Evolutionary conservation across 805 yeast genomes (phyloP), one percentile per base, ranked within the genome.

Genomic region (Pichia sporocuriosa): DNA sequence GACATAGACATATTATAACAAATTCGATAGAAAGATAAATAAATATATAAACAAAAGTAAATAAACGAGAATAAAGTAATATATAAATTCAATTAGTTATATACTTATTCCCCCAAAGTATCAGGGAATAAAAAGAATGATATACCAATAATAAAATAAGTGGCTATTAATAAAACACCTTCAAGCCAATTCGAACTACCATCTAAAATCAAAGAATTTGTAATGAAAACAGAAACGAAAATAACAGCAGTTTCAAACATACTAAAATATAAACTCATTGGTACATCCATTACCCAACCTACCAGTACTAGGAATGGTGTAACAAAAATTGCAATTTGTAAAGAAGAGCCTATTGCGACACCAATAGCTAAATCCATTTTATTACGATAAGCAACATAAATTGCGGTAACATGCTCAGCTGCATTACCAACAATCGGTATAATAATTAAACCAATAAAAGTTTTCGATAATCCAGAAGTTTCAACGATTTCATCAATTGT

Each of bases 401-500:
- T 83, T 3, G 97, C 96, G 16, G 98, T 93, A 39, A 87, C 97
- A 63, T 93, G 98, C 63, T 93, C 98, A 11, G 97, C 97, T 3
- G 98, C 98, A 56, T 93, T 93, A 43, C 97, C 98, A 22, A 93
- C 97, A 48, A 93, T 90, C 31, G 98, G 98, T 48, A 93, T 82
- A 35, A 93, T 78, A 52, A 93, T 82, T 51, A 93, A 70, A 60
- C 97, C 97, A 55, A 93, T 87, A 55, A 93, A 93, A 0, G 97
- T 88, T 73, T 90, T 89, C 33, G 96, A 84, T 41, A 93, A 70
- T 4, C 96, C 96, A 3, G 95, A 78, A 24, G 78, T 66, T 44
- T 69, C 84, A 28, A 93, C 97, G 49, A 90, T 77, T 43, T 76
- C 83, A 64, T 93, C 97, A 55, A 93, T 93, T 19, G 96, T 82